Evolutionary conservation across 1,284 basidiomycete species (phyloP).

Genomic region (Inonotus hispidus): DNA sequence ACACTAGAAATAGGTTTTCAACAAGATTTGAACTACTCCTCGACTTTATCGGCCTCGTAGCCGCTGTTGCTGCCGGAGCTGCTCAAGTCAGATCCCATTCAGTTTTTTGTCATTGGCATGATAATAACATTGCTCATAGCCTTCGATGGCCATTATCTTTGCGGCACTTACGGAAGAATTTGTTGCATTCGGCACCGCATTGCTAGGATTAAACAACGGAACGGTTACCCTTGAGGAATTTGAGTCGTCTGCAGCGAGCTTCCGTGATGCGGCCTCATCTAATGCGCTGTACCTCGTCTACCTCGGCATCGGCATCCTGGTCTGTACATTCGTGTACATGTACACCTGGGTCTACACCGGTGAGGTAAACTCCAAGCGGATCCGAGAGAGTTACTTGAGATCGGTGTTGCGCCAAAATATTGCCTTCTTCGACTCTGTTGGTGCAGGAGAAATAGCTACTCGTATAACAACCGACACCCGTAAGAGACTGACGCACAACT

Average conservation of each 20-base stretch:
- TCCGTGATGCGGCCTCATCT: constrained; percentile 46
- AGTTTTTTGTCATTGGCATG: neutral
- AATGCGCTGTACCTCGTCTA: constrained; percentile 62
- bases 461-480: constrained; percentile 91
- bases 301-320: constrained; percentile 68
- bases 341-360: constrained; percentile 84
- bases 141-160: constrained; percentile 80
- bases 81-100: constrained; percentile 51
- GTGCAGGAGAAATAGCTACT: constrained; percentile 93
- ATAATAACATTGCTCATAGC: constrained; percentile 35
- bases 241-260: constrained; percentile 39
- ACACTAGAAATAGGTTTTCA: constrained; percentile 42
- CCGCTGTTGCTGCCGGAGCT: constrained; percentile 66
- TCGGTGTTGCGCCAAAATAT: constrained; percentile 82
- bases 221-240: constrained; percentile 29
- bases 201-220: constrained; percentile 21
- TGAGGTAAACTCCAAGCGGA: constrained; percentile 84
- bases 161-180: constrained; percentile 76
- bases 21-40: constrained; percentile 61
- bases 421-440: constrained; percentile 89
- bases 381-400: constrained; percentile 70
- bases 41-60: constrained; percentile 59
- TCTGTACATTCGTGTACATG: constrained; percentile 77
- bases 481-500: constrained; percentile 25
- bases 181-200: constrained; percentile 49